phyloP scores from a whole-genome alignment of 371 early-diverging fungal species.

The Actinomortierella ambigua region DNA sequence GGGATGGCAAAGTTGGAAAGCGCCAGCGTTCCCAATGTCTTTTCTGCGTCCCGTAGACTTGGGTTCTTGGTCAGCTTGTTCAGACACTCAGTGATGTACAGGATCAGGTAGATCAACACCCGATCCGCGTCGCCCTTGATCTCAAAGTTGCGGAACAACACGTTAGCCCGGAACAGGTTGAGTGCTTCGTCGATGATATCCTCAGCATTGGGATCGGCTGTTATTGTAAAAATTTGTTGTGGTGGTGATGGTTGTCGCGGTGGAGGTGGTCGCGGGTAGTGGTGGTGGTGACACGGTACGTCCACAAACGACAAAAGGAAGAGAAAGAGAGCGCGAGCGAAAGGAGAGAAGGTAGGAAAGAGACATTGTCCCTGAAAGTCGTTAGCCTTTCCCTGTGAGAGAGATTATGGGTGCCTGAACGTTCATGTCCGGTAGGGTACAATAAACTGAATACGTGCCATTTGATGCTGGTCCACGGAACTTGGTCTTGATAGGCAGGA shows the following conservation, averaged over 20 bases:
- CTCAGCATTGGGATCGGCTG: constrained; percentile 67
- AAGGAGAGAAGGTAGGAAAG: not conserved
- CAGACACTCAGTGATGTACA: constrained; percentile 91
- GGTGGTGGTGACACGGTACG: not conserved
- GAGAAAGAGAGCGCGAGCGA: not conserved
- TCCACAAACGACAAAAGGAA: constrained; percentile 13
- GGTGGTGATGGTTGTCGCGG: not conserved
- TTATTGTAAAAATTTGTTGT: not conserved
- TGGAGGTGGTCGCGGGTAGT: not conserved
- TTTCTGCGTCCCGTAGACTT: constrained; percentile 72
- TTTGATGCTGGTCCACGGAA: constrained; percentile 85
- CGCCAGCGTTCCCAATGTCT: constrained; percentile 82
- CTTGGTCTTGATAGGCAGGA: constrained; percentile 91
- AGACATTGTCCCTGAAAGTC: not conserved
- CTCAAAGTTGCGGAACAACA: constrained; percentile 97
- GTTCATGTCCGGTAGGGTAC: not conserved
- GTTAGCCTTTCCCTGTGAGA: not conserved
- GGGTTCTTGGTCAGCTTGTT: constrained; percentile 67
- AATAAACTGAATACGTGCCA: constrained; percentile 41
- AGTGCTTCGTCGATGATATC: constrained; percentile 96
- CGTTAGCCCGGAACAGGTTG: constrained; percentile 93
- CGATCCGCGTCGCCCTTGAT: constrained; percentile 94
- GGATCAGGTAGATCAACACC: constrained; percentile 90
- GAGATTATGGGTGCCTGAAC: constrained; percentile 6
- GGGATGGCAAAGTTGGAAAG: constrained; percentile 91